A percentile compares a stretch with the other conserved stretches of the same genome.
These are phyloP conservation scores for Pestalotiopsis sp. DNA, from an alignment of 2,329 filamentous ascomycete genomes.

Conservation along the genomic window DNA sequence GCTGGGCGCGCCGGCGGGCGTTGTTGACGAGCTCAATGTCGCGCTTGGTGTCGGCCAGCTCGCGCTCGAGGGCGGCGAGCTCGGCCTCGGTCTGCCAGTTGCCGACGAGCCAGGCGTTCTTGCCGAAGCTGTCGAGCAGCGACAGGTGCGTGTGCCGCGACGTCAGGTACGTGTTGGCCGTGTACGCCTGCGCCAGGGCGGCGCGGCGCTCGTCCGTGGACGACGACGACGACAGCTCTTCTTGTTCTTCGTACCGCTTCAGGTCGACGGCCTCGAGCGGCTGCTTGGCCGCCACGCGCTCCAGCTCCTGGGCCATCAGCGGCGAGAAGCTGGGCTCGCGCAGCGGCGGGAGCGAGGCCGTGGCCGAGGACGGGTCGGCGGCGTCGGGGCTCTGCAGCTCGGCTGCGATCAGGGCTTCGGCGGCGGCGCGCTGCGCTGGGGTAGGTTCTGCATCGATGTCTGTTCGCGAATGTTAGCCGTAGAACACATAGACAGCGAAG, in stretches of 20 bases:
- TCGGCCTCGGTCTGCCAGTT: constrained; percentile 81
- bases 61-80: constrained; percentile 69
- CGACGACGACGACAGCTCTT: constrained; percentile 49
- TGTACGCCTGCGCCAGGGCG: constrained; percentile 59
- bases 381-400: constrained; percentile 59
- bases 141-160: constrained; percentile 60
- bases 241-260: constrained; percentile 79
- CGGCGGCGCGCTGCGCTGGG: constrained; percentile 62
- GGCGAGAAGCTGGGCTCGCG: constrained; percentile 63
- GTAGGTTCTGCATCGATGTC: constrained; percentile 82
- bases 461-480: constrained; percentile 37
- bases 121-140: constrained; percentile 80
- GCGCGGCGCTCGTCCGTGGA: constrained; percentile 55
- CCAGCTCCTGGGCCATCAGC: constrained; percentile 69
- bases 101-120: constrained; percentile 87
- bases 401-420: constrained; percentile 68
- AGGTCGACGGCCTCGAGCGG: constrained; percentile 72
- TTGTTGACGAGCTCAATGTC: constrained; percentile 76
- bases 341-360: constrained; percentile 54
- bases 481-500: constrained; percentile 3
- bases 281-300: constrained; percentile 63
- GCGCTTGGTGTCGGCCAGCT: constrained; percentile 68
- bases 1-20: constrained; percentile 70
- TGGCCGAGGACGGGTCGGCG: constrained; percentile 29
- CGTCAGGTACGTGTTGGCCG: constrained; percentile 53